These are phyloP conservation scores for Ceratobasidium theobromae DNA, from an alignment of 1,284 basidiomycete genomes.

Conservation along the genomic window DNA sequence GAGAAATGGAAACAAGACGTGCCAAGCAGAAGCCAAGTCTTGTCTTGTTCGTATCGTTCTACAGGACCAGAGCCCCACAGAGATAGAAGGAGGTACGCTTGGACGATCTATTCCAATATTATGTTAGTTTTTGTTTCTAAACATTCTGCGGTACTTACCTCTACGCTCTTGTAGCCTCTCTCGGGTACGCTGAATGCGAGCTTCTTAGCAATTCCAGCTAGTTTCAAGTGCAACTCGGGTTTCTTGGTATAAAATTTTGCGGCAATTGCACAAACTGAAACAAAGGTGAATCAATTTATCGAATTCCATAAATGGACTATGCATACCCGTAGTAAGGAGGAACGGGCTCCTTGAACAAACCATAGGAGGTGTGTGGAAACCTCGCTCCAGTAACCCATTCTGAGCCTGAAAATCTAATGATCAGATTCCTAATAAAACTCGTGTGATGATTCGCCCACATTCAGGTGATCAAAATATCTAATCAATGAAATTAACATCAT, in stretches of 20 bases:
- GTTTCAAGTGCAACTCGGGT: conserved; percentile 78
- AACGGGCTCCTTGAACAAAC: conserved; percentile 92
- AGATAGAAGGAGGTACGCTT: conserved; percentile 81
- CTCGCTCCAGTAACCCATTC: conserved; percentile 71
- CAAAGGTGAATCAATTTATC: conserved; percentile 27
- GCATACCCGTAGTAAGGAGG: conserved; percentile 85
- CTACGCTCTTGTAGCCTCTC: conserved; percentile 89
- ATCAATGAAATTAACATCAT: conserved; percentile 34
- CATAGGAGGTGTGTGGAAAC: conserved; percentile 88
- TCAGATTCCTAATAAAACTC: background rate
- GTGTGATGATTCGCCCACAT: conserved; percentile 50
- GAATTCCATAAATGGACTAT: background rate
- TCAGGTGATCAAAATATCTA: conserved; percentile 77
- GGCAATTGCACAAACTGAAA: conserved; percentile 86
- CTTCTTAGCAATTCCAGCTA: conserved; percentile 84
- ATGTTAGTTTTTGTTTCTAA: background rate
- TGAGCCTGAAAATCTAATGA: conserved; percentile 55
- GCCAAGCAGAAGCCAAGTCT: conserved; percentile 88
- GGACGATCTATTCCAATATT: conserved; percentile 58
- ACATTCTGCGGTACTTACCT: no score
- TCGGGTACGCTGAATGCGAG: conserved; percentile 88
- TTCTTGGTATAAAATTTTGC: conserved; percentile 85
- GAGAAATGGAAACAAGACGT: conserved; percentile 62
- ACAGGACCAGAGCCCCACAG: conserved; percentile 90
- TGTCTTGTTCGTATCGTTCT: conserved; percentile 93